Conservation (phyloP, 257 asterid genomes). For the Sherardia arvensis region DNA sequence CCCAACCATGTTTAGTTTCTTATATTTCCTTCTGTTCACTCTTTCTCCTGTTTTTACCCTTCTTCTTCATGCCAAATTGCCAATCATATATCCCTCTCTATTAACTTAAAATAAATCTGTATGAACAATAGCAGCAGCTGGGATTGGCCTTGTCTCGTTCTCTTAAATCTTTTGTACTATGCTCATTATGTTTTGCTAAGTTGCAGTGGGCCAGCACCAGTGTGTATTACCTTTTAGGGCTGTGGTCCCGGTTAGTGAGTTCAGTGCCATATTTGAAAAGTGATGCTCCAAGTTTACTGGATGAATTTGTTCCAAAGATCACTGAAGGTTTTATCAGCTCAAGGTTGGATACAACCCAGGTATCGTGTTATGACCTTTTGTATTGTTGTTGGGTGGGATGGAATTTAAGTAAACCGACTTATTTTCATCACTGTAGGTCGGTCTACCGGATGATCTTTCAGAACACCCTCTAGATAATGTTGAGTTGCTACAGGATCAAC, state of each 20-base stretch:
- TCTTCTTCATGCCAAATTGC: background rate
- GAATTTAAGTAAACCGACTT: constrained; percentile 2
- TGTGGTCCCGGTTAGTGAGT: constrained; percentile 97
- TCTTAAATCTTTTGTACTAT: background rate
- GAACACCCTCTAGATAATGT: constrained; percentile 94
- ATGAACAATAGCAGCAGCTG: background rate
- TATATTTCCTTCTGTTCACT: background rate
- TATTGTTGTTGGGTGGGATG: constrained; percentile 2
- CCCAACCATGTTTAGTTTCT: background rate
- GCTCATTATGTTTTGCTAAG: constrained; percentile 9
- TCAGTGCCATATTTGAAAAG: constrained; percentile 95
- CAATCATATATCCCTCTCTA: background rate
- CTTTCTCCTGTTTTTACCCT: background rate
- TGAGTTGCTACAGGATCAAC: constrained; percentile 97
- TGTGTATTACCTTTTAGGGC: constrained; percentile 89
- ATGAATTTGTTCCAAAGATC: constrained; percentile 91
- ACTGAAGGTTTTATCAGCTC: constrained; percentile 90
- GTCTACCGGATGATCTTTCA: constrained; percentile 63
- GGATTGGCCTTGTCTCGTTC: background rate
- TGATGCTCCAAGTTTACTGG: constrained; percentile 93
- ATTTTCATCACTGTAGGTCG: constrained; percentile 44
- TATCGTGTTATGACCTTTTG: constrained; percentile 19
- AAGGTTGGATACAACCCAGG: constrained; percentile 96
- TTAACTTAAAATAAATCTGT: background rate
- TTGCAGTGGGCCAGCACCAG: constrained; percentile 99